These are phyloP conservation scores for Candida argentea DNA, from an alignment of 805 yeast genomes.

Conservation along the genomic window DNA sequence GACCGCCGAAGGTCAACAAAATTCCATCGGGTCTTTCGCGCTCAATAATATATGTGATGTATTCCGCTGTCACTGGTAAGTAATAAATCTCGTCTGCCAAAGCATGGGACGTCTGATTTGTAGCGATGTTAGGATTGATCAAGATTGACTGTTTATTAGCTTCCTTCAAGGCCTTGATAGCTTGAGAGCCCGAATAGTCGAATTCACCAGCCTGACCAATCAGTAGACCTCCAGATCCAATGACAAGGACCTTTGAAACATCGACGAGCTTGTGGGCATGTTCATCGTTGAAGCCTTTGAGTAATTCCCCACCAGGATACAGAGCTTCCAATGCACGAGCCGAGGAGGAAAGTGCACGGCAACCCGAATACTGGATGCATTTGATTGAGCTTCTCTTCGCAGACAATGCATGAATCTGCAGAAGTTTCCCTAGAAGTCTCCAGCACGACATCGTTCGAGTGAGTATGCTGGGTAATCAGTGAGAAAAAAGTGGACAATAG, in stretches of 20 bases:
- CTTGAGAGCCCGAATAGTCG: constrained; percentile 95
- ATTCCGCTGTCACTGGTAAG: constrained; percentile 94
- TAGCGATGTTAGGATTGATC: constrained; percentile 93
- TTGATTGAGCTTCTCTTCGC: too few species aligned
- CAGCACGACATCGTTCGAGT: background rate
- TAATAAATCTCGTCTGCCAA: constrained; percentile 93
- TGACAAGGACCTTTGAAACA: constrained; percentile 77
- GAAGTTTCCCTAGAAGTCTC: background rate
- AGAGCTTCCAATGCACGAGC: constrained; percentile 11
- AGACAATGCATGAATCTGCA: background rate
- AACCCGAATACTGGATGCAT: too few species aligned
- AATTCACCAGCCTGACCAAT: constrained; percentile 99
- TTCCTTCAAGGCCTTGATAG: constrained; percentile 89
- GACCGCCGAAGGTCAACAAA: constrained; percentile 95
- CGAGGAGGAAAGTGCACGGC: background rate
- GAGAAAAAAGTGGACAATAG: too few species aligned
- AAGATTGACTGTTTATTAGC: constrained; percentile 77
- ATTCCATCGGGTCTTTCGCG: constrained; percentile 96
- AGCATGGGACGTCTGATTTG: constrained; percentile 92
- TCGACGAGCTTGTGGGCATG: constrained; percentile 64
- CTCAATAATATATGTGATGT: constrained; percentile 89
- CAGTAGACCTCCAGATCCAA: constrained; percentile 95
- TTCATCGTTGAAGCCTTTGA: constrained; percentile 48
- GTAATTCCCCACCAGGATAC: constrained; percentile 56
- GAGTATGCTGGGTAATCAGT: too few species aligned